These are phyloP conservation scores for Alternaria infectoria DNA, from an alignment of 2,329 filamentous ascomycete species.

Conservation along the genomic window DNA sequence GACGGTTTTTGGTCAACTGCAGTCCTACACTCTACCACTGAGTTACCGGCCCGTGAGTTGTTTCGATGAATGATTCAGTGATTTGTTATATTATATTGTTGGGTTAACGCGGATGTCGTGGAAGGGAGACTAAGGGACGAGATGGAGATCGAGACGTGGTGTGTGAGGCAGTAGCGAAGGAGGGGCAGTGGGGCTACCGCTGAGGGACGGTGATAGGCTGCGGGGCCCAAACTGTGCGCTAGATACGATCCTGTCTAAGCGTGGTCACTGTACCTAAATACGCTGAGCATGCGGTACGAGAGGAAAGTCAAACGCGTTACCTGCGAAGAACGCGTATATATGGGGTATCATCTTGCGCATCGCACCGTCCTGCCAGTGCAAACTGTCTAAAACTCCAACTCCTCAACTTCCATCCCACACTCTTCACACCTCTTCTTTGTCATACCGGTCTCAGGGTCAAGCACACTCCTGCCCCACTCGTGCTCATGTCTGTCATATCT, in stretches of 20 bases:
- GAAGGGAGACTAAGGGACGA: background rate
- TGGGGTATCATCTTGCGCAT: background rate
- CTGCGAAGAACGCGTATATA: background rate
- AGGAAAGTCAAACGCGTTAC: background rate
- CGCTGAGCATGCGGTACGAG: background rate
- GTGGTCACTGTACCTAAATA: background rate
- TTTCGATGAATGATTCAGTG: background rate
- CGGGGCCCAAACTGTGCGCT: background rate
- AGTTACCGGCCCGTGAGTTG: conserved; percentile 5
- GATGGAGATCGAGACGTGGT: background rate
- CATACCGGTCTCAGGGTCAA: conserved; percentile 70
- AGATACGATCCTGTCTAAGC: background rate
- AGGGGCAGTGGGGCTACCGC: background rate
- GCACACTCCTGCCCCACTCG: conserved; percentile 73
- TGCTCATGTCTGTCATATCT: conserved; percentile 78
- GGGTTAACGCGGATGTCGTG: too few relatives aligned
- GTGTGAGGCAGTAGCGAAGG: background rate
- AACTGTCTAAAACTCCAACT: conserved; percentile 62
- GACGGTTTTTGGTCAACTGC: background rate
- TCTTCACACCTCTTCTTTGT: conserved; percentile 76
- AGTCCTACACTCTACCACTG: conserved; percentile 10
- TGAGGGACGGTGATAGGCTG: background rate
- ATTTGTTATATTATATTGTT: accelerated
- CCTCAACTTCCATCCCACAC: conserved; percentile 72
- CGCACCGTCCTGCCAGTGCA: background rate